Evolutionary conservation across 75 land plant species (phyloP), one percentile per base, ranked within the genome.

Genomic region (Cupressus sempervirens): DNA sequence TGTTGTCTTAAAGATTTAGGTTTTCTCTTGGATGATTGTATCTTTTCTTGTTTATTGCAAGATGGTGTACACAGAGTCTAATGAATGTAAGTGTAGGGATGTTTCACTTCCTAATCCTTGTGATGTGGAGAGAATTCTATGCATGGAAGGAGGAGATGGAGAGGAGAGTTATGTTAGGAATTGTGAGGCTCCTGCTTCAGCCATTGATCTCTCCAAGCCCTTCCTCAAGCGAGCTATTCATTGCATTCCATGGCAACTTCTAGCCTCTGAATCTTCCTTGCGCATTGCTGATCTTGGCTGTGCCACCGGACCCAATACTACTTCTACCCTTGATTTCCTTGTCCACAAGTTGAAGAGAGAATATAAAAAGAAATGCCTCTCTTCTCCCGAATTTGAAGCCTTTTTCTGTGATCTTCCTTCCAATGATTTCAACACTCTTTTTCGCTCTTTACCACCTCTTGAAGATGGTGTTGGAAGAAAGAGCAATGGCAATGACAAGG

Each of bases 361-460:
- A 8, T 88, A 88, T 53, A 13, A 18, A 83, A 23, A 32, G 14
- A 83, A 86, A 26, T 70, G 43, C 30, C 79, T 62, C 32, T 26
- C 72, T 20, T 84, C 35, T 26, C 91, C 91, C 15, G 94, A 92
- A 41, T 84, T 92, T 35, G 87, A 89, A 30, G 88, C 83, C 52
- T 92, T 86, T 82, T 93, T 93, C 87, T 86, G 85, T 38, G 94
- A 93, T 81, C 88, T 91, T 38, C 93, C 94, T 2, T 93, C 93
- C 0, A 93, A 93, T 80, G 94, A 93, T 75, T 93, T 93, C 93
- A 91, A 93, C 85, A 88, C 88, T 23, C 83, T 93, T 20, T 91
- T 93, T 82, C 88, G 83, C n/a, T 87, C 87, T 8, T 18, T 92
- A 81, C 85, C 84, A 23, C 65, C 83, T 26, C 62, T 7, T 32